Evolutionary conservation across 768 basidiomycete species (phyloP).

Genomic region (Termitomyces sp.): DNA sequence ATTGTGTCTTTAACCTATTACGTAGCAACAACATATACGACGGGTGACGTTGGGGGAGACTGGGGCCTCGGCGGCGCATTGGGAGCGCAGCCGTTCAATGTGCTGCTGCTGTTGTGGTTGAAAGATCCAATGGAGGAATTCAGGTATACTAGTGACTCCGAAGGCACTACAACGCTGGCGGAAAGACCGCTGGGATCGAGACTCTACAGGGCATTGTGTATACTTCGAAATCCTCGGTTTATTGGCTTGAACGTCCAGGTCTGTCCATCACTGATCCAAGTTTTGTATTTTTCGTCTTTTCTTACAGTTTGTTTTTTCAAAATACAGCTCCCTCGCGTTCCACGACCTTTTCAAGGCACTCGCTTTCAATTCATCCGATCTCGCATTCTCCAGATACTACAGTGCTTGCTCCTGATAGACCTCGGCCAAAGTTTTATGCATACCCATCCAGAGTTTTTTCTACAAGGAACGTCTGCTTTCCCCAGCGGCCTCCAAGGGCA

Average conservation of each 20-base stretch:
- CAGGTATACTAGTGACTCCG: neutral
- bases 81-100: neutral
- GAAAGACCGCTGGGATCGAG: neutral
- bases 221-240: constrained; percentile 1
- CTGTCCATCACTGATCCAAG: neutral
- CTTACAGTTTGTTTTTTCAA: neutral
- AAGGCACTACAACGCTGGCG: neutral
- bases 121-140: constrained; percentile 6
- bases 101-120: constrained; percentile 2
- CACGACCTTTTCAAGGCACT: constrained; percentile 1
- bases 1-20: constrained; percentile 2
- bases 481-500: neutral
- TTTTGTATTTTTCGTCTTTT: neutral
- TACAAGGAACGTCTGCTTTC: constrained; percentile 4
- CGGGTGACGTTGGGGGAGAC: neutral
- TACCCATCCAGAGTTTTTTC: neutral
- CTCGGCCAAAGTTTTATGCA: constrained; percentile 5
- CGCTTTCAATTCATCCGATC: constrained; percentile 1
- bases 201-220: constrained; percentile 1
- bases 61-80: constrained; percentile 1
- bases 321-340: neutral
- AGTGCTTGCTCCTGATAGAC: constrained; percentile 4
- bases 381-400: constrained; percentile 1
- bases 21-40: constrained; percentile 3
- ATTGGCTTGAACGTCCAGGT: constrained; percentile 7